Base-by-base conservation (phyloP, 1,139 yeast species). In the Candida dubliniensis region DNA sequence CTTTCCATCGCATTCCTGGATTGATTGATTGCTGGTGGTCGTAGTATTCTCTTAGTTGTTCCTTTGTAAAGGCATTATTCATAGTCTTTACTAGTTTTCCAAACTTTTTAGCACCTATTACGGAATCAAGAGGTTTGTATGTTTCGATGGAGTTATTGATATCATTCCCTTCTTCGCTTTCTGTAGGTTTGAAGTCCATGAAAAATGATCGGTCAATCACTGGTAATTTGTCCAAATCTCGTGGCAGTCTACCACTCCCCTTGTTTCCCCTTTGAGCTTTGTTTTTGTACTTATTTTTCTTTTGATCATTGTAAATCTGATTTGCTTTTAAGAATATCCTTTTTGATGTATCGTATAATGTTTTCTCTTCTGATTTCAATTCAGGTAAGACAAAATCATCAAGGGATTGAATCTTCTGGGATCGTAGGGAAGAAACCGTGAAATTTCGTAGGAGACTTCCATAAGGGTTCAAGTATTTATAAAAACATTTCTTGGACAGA, bases 21-120 rank as follows among this genome's bases (percentile, higher is more conserved):
- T 27, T 34, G n/a, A 29, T 33, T 8, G 13, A 12, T n/a, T 26
- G 14, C 8, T 30, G 25, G 31, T 11, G 9, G 10, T 44, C 42
- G 23, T 64, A 53, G 40, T 62, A 61, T 1, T 55, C 51, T 11
- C 51, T 46, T 18, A 66, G 45, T 44, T 66, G 68, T 2, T 45
- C 24, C 39, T 48, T 53, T 1, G 58, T 53, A 43, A 62, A 63
- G 10, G 66, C 54, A 18, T 46, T 42, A 1, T 46, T 36, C 2
- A 64, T 41, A 13, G 36, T 26, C 8, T 42, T 38, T 24, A 35
- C 14, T n/a, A 57, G 36, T 4, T 41, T 31, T 4, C 51, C 50
- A 33, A 46, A 54, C 34, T 45, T 44, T 9, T 38, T 45, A 10
- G 31, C 39, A n/a, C 58, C 50, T 7, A 56, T 45, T 8, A 36